These are phyloP conservation scores for Prunus kanzakura DNA, from an alignment of 306 rosid genomes.

Conservation along the genomic window DNA sequence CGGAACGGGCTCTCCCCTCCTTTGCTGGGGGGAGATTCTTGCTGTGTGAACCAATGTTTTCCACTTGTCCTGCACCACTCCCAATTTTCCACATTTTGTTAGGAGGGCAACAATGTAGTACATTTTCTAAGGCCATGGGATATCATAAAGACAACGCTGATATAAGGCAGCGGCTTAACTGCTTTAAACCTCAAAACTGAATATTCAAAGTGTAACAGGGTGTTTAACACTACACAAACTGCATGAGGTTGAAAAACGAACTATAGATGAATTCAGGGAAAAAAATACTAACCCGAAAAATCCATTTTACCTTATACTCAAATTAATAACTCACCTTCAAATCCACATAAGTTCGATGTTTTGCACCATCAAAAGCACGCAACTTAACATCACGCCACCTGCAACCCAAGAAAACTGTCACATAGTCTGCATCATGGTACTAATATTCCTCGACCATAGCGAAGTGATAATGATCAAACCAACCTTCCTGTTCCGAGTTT, in stretches of 20 bases:
- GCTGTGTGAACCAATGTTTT: conserved; percentile 85
- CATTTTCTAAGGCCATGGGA: neutral
- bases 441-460: neutral
- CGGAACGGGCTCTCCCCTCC: conserved; percentile 85
- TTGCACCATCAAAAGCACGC: conserved; percentile 60
- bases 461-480: neutral
- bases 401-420: conserved; percentile 1
- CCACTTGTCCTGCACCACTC: conserved; percentile 68
- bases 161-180: too few species aligned
- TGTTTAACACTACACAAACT: conserved; percentile 5
- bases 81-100: conserved; percentile 1
- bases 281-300: too few species aligned
- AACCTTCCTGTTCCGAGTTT: conserved; percentile 89
- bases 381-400: conserved; percentile 77
- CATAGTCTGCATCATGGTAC: neutral
- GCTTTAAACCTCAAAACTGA: too few species aligned
- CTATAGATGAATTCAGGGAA: too few species aligned
- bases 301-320: neutral
- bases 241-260: too few species aligned
- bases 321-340: conserved; percentile 46
- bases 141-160: too few species aligned
- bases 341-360: conserved; percentile 75
- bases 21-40: conserved; percentile 68
- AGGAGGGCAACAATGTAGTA: neutral
- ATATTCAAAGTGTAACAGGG: neutral